Percentiles rank a stretch among this genome's conserved stretches.
phyloP scores from a whole-genome alignment of 108 stramenopile species.

The Nannochloropsis salina region DNA sequence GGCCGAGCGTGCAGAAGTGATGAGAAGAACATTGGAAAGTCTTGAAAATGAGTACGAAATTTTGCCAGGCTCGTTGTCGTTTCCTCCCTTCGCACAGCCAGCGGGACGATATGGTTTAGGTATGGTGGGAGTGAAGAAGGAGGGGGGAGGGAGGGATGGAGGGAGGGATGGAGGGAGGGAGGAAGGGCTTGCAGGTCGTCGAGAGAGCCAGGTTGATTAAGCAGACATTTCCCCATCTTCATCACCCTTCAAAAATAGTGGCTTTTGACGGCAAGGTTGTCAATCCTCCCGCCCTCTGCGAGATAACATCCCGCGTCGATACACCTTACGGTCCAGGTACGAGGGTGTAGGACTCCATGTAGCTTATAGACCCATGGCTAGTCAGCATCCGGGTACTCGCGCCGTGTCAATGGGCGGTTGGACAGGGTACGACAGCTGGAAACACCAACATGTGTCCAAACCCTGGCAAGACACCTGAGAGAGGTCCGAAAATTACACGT shows the following conservation, averaged over 20 bases:
- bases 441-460: too few species aligned
- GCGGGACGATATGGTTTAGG: constrained; percentile 2
- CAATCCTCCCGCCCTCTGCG: background rate
- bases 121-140: background rate
- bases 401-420: too few species aligned
- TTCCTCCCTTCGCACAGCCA: constrained; percentile 7
- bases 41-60: background rate
- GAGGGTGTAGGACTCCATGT: too few species aligned
- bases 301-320: background rate
- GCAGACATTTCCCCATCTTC: background rate
- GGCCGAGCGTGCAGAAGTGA: background rate
- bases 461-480: too few species aligned
- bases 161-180: background rate
- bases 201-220: background rate
- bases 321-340: background rate
- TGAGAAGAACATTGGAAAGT: background rate
- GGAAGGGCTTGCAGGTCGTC: background rate
- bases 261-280: background rate
- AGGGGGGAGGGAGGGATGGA: background rate
- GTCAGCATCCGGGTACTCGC: too few species aligned
- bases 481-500: too few species aligned
- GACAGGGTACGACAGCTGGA: too few species aligned
- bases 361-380: too few species aligned
- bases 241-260: background rate
- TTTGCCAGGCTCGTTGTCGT: background rate